Evolutionary conservation across 2,329 filamentous ascomycete genomes (phyloP), one percentile per base, ranked within the genome.

Genomic region (Colletotrichum orchidophilum): DNA sequence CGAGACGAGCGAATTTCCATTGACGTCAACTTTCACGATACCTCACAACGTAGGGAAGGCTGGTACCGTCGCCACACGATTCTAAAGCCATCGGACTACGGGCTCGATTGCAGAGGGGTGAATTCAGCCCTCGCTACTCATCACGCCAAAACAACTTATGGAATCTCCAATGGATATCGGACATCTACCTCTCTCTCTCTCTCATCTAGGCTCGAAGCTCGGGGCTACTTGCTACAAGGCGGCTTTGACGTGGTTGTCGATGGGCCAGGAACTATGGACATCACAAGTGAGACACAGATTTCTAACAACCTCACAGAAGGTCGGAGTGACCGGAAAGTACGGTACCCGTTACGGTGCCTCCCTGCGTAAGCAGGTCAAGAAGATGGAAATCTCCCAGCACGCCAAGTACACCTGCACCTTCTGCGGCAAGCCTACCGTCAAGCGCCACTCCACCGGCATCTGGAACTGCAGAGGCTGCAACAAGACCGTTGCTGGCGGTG

Each of bases 321-420:
- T 97, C 92, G 94, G 94, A 86, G 95, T 98, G 86, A 98, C 96
- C 89, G 94, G 75, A 65, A 97, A 97, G 92, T 98, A 97, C 88
- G 95, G 95, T 91, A 95, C 93, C 79, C 96, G 94, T 91, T 97
- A 97, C 87, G 96, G 96, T 95, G 96, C 96, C 84, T 98, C 96
- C 82, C 94, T 98, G 87, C 94, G 95, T 88, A 98, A 98, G 92
- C 95, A 85, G 80, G 83, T 85, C 1, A 98, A 98, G 94, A 98
- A 98, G 94, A 97, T 98, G 93, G 96, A 98, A 93, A 94, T 98
- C 86, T 94, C 94, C 81, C 96, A 98, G 87, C 96, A 99, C 90
- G 94, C 95, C 88, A 93, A 93, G 85, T 98, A 98, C 83, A 92
- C 92, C 83, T 98, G 96, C 92, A 96, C 95, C 77, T 99, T 98